Conservation (phyloP, 768 basidiomycete species). For the Calocera viscosa region DNA sequence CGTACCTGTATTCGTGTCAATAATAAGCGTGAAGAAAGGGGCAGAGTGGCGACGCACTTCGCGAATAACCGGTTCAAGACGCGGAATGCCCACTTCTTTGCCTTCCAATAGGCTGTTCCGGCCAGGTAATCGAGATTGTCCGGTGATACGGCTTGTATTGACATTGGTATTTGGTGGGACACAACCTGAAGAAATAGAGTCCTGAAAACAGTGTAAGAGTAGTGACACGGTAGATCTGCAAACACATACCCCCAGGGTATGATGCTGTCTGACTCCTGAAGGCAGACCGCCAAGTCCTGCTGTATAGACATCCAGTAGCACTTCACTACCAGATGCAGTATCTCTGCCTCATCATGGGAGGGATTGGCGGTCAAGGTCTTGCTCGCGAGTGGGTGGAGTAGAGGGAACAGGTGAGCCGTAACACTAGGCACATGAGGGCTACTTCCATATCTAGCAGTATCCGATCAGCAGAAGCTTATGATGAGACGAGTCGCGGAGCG, state of each 20-base stretch:
- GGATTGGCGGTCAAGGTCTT: constrained; percentile 5
- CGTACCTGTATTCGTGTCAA: constrained; percentile 40
- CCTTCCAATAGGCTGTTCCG: constrained; percentile 56
- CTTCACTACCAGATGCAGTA: constrained; percentile 79
- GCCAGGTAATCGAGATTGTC: not conserved
- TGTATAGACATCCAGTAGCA: constrained; percentile 73
- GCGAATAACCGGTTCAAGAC: constrained; percentile 69
- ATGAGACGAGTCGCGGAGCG: constrained; percentile 19
- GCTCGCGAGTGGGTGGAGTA: constrained; percentile 29
- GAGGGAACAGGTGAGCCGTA: constrained; percentile 26
- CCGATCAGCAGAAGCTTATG: not conserved
- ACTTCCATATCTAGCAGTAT: not conserved
- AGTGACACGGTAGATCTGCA: too few species aligned
- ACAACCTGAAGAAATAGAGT: not conserved
- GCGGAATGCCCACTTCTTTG: constrained; percentile 89
- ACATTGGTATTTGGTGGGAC: not conserved
- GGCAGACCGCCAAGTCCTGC: constrained; percentile 57
- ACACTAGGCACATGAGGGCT: not conserved
- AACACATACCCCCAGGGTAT: constrained; percentile 60
- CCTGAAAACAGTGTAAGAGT: not conserved
- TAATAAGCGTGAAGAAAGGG: not conserved
- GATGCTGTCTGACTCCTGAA: constrained; percentile 60
- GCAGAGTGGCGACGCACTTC: constrained; percentile 32
- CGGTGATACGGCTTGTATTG: not conserved
- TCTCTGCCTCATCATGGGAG: constrained; percentile 61